A percentile compares a stretch with the other conserved stretches of the same genome.
Conservation (phyloP, 768 basidiomycete species). For the Udeniomyces megalosporus region DNA sequence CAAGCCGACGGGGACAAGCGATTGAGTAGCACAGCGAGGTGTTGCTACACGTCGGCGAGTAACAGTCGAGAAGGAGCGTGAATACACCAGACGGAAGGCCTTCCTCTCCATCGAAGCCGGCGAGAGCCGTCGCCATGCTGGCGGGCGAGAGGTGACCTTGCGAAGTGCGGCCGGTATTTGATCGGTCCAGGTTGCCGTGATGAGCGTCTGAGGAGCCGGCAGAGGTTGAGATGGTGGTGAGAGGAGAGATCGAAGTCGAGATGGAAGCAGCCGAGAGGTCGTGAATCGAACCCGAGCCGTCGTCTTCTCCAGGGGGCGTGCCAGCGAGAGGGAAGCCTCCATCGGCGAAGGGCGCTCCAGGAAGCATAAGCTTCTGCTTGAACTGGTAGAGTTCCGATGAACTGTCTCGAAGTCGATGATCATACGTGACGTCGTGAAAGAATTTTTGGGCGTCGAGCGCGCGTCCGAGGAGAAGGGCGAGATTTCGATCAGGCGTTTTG, state of each 20-base stretch:
- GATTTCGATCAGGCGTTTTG: conserved; percentile 91
- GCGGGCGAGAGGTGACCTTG: not conserved
- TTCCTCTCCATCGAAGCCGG: not conserved
- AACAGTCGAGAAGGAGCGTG: conserved; percentile 89
- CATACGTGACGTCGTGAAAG: conserved; percentile 98
- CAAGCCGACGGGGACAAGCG: conserved; percentile 79
- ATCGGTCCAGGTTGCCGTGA: not conserved
- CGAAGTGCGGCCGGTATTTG: not conserved
- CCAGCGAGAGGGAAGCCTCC: conserved; percentile 17
- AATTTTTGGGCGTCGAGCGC: conserved; percentile 96
- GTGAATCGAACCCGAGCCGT: conserved; percentile 14
- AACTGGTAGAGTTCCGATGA: conserved; percentile 85
- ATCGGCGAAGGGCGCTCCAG: conserved; percentile 9
- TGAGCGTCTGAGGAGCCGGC: not conserved
- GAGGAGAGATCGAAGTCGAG: not conserved
- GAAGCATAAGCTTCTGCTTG: conserved; percentile 26
- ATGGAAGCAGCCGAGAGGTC: not conserved
- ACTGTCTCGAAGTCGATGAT: conserved; percentile 83
- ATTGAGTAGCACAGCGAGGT: conserved; percentile 95
- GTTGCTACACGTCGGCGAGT: conserved; percentile 88
- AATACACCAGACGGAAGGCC: conserved; percentile 78
- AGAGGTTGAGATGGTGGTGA: not conserved
- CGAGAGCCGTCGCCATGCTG: not conserved
- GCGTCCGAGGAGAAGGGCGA: conserved; percentile 84
- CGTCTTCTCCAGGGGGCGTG: conserved; percentile 21